Percentiles rank a stretch among this genome's conserved stretches.
Conservation (phyloP, 208 protist species). For the Crithidia sp. region DNA sequence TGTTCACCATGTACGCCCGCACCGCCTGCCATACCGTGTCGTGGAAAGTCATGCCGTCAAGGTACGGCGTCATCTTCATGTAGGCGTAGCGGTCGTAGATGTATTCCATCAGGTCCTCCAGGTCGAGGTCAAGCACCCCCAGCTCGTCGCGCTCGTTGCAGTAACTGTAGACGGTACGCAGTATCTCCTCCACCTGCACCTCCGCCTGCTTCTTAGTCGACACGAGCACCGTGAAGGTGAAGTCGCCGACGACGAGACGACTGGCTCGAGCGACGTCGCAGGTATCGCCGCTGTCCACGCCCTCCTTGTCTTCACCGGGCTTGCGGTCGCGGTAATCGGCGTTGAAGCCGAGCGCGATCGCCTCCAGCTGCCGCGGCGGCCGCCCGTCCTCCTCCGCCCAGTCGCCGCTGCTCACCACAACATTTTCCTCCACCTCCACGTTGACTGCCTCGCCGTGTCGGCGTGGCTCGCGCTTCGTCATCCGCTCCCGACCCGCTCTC, state of each 20-base stretch:
- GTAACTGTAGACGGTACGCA: constrained; percentile 28
- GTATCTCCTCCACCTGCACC: constrained; percentile 27
- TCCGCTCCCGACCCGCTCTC: constrained; percentile 4
- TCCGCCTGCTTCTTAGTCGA: constrained; percentile 5
- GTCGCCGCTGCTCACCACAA: constrained; percentile 8
- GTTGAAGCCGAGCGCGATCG: constrained; percentile 26
- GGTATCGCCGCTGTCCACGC: not conserved
- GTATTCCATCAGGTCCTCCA: constrained; percentile 19
- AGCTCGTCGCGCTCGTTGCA: constrained; percentile 13
- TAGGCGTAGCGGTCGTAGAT: constrained; percentile 27
- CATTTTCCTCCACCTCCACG: constrained; percentile 18
- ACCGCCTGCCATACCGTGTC: constrained; percentile 24
- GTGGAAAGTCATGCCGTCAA: constrained; percentile 16
- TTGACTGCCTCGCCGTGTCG: constrained; percentile 17
- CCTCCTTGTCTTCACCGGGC: no score
- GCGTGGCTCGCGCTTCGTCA: constrained; percentile 9
- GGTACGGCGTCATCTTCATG: constrained; percentile 24
- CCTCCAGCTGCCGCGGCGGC: constrained; percentile 9
- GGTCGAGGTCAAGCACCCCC: constrained; percentile 14
- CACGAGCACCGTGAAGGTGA: constrained; percentile 24
- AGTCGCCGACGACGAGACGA: constrained; percentile 26
- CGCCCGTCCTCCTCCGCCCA: constrained; percentile 10
- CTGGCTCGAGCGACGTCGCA: constrained; percentile 21
- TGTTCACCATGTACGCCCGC: constrained; percentile 12
- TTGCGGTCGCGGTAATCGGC: constrained; percentile 10